phyloP scores from a whole-genome alignment of 2,329 filamentous ascomycete genomes.

The Aspergillus bombycis region DNA sequence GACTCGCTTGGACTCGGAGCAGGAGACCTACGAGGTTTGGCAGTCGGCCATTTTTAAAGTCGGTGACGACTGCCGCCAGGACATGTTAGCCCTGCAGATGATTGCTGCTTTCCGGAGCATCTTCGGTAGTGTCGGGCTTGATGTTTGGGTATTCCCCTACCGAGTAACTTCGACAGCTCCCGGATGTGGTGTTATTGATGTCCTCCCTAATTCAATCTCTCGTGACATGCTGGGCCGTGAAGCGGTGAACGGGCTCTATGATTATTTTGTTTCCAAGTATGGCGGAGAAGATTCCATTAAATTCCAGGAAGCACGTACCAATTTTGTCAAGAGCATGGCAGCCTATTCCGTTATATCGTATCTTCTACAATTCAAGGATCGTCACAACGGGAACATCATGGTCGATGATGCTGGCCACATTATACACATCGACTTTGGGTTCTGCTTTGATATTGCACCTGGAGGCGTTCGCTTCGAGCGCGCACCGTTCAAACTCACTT shows the following conservation, averaged over 20 bases:
- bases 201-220: conserved; percentile 95
- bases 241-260: conserved; percentile 95
- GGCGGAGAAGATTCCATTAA: conserved; percentile 92
- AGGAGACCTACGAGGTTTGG: conserved; percentile 86
- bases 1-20: conserved; percentile 16
- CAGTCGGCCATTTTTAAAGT: conserved; percentile 99
- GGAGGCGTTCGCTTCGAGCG: conserved; percentile 97
- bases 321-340: conserved; percentile 99
- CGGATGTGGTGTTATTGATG: conserved; percentile 96
- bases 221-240: conserved; percentile 98
- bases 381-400: conserved; percentile 99
- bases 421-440: conserved; percentile 97
- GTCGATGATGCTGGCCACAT: conserved; percentile 96
- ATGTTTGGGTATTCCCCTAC: conserved; percentile 96
- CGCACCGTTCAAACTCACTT: conserved; percentile 95
- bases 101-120: conserved; percentile 97
- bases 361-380: conserved; percentile 96
- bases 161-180: conserved; percentile 96
- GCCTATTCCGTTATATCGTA: conserved; percentile 98
- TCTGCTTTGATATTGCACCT: conserved; percentile 98
- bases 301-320: conserved; percentile 92
- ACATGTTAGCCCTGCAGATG: conserved; percentile 95
- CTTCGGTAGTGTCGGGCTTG: conserved; percentile 90
- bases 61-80: conserved; percentile 95
- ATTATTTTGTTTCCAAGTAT: conserved; percentile 97